phyloP scores from a whole-genome alignment of 1,284 basidiomycete genomes.

The Ceratobasidium papillatum region DNA sequence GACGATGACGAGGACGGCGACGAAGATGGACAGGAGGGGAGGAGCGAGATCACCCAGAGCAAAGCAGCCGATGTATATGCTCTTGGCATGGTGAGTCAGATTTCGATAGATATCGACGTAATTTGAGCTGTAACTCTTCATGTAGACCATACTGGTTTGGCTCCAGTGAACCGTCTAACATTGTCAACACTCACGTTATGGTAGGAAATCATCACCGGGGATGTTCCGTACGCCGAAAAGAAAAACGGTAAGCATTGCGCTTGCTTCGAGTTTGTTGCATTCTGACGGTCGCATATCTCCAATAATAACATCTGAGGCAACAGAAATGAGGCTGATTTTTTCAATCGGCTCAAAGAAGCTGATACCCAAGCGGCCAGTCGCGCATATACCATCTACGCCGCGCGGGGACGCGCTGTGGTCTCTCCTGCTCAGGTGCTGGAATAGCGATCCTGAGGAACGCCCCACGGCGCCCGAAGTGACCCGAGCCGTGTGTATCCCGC shows the following conservation, averaged over 20 bases:
- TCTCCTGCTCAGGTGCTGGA: not conserved
- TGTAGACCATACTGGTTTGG: not conserved
- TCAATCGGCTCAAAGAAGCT: too few species aligned
- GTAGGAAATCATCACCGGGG: not conserved
- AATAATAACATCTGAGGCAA: too few species aligned
- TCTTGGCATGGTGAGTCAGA: not conserved
- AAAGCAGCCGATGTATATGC: not conserved
- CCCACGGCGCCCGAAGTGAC: too few species aligned
- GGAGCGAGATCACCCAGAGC: not conserved
- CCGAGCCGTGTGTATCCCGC: too few species aligned
- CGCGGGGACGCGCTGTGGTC: not conserved
- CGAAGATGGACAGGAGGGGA: too few species aligned
- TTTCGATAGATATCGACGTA: too few species aligned
- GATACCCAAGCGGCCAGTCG: not conserved
- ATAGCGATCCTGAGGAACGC: too few species aligned
- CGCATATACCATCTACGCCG: not conserved
- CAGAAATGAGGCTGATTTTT: too few species aligned
- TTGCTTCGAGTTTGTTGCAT: too few species aligned
- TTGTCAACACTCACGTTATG: not conserved
- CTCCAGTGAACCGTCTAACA: not conserved
- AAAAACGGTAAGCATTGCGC: too few species aligned
- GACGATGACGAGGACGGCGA: too few species aligned
- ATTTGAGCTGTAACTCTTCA: not conserved
- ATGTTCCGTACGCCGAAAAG: not conserved
- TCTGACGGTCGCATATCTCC: too few species aligned